Percentiles rank a stretch among this genome's conserved stretches.
phyloP scores from a whole-genome alignment of 2,329 filamentous ascomycete genomes.

The Pestalotiopsis sp. region DNA sequence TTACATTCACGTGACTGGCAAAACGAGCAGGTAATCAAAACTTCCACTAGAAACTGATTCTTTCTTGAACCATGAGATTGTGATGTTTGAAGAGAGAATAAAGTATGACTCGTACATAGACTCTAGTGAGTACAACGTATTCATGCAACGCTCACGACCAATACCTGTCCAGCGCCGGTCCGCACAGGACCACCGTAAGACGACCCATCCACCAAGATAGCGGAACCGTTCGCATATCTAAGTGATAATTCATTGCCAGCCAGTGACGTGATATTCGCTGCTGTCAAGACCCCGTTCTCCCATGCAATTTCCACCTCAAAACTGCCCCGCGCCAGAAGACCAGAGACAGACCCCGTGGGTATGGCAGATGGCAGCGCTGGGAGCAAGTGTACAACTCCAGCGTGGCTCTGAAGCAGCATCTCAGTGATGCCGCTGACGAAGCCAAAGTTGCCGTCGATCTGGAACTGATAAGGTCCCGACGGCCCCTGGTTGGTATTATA shows the following conservation, averaged over 20 bases:
- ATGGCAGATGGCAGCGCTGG: constrained; percentile 27
- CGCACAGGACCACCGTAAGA: constrained; percentile 17
- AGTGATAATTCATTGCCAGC: constrained; percentile 22
- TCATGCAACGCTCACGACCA: not conserved
- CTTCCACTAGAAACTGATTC: no score
- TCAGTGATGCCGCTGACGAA: constrained; percentile 46
- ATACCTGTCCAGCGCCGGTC: constrained; percentile 13
- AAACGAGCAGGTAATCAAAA: no score
- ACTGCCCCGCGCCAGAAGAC: constrained; percentile 23
- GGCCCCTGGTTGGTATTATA: constrained; percentile 22
- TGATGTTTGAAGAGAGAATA: no score
- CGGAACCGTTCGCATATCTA: constrained; percentile 19
- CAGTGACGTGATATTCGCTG: constrained; percentile 24
- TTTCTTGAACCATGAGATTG: no score
- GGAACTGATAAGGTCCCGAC: constrained; percentile 32
- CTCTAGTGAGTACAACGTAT: no score
- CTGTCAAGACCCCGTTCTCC: constrained; percentile 19
- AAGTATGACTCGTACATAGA: no score
- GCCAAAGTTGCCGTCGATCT: constrained; percentile 55
- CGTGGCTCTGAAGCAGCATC: constrained; percentile 43
- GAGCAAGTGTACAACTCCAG: constrained; percentile 24
- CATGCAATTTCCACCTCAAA: constrained; percentile 25
- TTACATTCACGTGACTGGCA: no score
- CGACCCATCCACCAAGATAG: constrained; percentile 21
- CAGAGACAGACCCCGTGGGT: constrained; percentile 21